Conservation (phyloP, 441 rosid genomes). For the Oxalis stricta region DNA sequence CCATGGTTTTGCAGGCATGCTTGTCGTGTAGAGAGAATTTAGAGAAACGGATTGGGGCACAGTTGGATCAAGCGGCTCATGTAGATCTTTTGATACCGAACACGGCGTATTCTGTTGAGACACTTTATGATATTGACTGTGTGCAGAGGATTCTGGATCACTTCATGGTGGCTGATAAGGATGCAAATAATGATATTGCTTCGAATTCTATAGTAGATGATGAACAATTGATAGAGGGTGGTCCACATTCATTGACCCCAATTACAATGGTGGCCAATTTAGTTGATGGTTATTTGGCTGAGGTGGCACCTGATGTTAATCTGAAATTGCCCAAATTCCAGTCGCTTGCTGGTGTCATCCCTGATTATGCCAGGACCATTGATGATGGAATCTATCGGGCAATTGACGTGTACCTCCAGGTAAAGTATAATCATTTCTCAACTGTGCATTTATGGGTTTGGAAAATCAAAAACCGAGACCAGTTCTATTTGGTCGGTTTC, state of each 20-base stretch:
- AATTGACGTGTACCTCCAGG: conserved; percentile 82
- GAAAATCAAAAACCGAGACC: no score
- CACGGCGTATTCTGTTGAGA: conserved; percentile 54
- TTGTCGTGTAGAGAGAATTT: conserved; percentile 42
- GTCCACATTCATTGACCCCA: conserved; percentile 38
- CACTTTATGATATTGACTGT: conserved; percentile 76
- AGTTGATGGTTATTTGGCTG: conserved; percentile 70
- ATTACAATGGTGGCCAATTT: conserved; percentile 61
- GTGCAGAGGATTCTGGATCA: conserved; percentile 79
- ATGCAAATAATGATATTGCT: conserved; percentile 12
- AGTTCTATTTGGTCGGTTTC: no score
- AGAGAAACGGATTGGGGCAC: conserved; percentile 60
- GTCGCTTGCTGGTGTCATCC: conserved; percentile 57
- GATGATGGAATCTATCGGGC: conserved; percentile 93
- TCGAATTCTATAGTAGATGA: conserved; percentile 28
- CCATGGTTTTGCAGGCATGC: conserved; percentile 48
- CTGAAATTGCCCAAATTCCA: conserved; percentile 62
- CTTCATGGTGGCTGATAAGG: conserved; percentile 36
- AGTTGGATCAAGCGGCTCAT: conserved; percentile 64
- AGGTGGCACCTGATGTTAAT: conserved; percentile 88
- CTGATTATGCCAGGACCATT: conserved; percentile 63
- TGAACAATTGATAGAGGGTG: conserved; percentile 31
- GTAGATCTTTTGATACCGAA: conserved; percentile 85
- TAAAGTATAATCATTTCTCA: conserved; percentile 11
- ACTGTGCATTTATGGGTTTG: background rate